A percentile compares a stretch with the other conserved stretches of the same genome.
phyloP scores from a whole-genome alignment of 2,329 filamentous ascomycete species.

The Akanthomyces dipterigenus region DNA sequence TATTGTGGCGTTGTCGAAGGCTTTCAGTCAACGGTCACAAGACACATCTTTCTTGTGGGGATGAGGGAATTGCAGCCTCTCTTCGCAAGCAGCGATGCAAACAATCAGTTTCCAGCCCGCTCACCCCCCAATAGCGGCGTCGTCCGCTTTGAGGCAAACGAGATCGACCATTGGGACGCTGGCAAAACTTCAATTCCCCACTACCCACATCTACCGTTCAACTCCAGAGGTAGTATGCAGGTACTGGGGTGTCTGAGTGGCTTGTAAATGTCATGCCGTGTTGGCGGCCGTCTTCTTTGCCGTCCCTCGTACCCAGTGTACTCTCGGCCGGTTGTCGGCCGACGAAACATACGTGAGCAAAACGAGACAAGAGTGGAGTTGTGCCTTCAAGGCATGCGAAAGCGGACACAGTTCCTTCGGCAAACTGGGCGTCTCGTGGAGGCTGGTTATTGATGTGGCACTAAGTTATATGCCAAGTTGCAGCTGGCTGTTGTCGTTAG shows the following conservation, averaged over 20 bases:
- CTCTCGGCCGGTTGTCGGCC: not conserved
- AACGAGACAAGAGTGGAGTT: slow-evolving; percentile 5
- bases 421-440: not conserved
- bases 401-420: not conserved
- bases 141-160: not conserved
- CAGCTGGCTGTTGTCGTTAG: not conserved
- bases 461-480: not conserved
- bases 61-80: not conserved
- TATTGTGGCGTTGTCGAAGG: not conserved
- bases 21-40: not conserved
- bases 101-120: not conserved
- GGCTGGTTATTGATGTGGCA: not conserved
- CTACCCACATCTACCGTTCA: not conserved
- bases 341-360: not conserved
- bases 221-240: not conserved
- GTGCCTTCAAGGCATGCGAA: not conserved
- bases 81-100: not conserved
- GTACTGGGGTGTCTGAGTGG: not conserved
- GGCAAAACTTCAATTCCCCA: not conserved
- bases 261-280: not conserved
- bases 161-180: not conserved
- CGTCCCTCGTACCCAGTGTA: not conserved
- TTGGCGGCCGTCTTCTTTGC: not conserved
- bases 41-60: not conserved
- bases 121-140: not conserved